Conservation (phyloP, 768 basidiomycete genomes). For the Mycena belliarum region DNA sequence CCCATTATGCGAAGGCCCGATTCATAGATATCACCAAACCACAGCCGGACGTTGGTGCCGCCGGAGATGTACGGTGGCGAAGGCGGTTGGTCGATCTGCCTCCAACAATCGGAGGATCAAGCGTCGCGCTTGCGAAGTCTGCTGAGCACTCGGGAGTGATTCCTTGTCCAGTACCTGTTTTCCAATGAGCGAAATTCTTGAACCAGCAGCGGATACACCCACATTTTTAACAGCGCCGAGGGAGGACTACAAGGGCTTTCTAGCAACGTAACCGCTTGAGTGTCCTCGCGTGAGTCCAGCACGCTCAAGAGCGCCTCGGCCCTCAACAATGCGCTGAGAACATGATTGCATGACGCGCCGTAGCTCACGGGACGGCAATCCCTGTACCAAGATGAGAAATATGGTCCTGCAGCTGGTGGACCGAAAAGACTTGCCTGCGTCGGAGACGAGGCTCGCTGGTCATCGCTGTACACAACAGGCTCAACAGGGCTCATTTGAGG, state of each 20-base stretch:
- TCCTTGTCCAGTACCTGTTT: background rate
- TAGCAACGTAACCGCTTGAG: background rate
- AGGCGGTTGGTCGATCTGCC: background rate
- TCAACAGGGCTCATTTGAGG: background rate
- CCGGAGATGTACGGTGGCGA: slow-evolving; percentile 5
- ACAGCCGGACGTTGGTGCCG: background rate
- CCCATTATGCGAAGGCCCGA: background rate
- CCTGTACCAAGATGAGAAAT: background rate
- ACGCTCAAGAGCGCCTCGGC: background rate
- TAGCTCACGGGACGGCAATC: background rate
- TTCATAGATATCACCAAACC: slow-evolving; percentile 6
- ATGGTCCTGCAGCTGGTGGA: background rate
- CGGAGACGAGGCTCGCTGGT: background rate
- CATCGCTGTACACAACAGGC: background rate
- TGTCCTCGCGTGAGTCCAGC: background rate
- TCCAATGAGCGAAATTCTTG: background rate
- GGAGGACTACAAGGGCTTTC: background rate
- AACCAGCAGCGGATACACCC: background rate
- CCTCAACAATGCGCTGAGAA: background rate
- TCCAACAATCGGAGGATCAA: background rate
- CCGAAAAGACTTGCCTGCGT: background rate
- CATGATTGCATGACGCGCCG: background rate
- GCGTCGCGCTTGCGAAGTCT: background rate
- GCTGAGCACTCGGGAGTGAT: background rate
- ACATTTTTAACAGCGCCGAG: background rate